Base-by-base conservation (phyloP, 2,329 filamentous ascomycete genomes). In the Colletotrichum filicis region DNA sequence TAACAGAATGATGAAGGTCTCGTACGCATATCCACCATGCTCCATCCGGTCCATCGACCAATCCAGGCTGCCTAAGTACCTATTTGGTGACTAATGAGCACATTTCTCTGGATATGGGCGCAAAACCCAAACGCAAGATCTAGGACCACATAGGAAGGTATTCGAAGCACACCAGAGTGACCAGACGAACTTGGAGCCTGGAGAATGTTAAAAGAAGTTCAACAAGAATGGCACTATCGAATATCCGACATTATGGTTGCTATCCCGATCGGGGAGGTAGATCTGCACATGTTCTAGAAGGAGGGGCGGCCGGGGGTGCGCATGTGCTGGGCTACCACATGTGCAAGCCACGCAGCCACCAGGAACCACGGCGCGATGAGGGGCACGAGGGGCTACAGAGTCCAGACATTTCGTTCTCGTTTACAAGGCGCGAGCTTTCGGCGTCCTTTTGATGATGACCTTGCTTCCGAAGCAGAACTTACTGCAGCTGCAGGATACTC, bases 221-320 rank as follows among this genome's bases (percentile, higher is more conserved):
- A 42, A 11, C 9, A 19, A 30, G 42, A 52, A 62, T 30, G 37
- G 35, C 37, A 49, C 37, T 52, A 52, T 49, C 26, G 59, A 62
- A 30, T 49, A 12, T 22, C 26, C 37, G 26, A 49, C 24, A n/a
- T n/a, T 6, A 9, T 49, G 59, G 37, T 37, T n/a, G 35, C 24
- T 24, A 49, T 62, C 59, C 59, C 59, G 59, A 62, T 62, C 37
- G 26, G 59, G 59, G 37, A 62, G 59, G 59, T 62, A 62, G 59
- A 62, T 62, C 59, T 62, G 59, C 26, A 49, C 37, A 30, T 62
- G 16, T 49, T 14, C 37, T 62, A n/a, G 59, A 49, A 32, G 26
- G 26, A 62, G 37, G 37, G 59, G 37, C 19, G 19, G 5, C 37
- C 37, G 42, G 42, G 7, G 8, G 19, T 37, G 16, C 37, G 24